phyloP scores from a whole-genome alignment of 371 early-diverging fungal genomes.

The Mucor irregularis region DNA sequence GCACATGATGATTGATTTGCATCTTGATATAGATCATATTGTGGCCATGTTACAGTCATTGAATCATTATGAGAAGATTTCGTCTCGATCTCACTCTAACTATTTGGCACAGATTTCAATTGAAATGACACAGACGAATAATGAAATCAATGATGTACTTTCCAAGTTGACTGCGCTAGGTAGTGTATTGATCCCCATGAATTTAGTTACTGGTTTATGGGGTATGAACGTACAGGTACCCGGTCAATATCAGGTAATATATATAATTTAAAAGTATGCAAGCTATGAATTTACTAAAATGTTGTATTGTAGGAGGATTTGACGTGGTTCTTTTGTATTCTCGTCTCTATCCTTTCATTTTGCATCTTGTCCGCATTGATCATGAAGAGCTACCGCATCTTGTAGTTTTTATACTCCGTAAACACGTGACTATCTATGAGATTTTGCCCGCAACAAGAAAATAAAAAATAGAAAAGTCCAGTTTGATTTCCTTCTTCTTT shows the following conservation, averaged over 20 bases:
- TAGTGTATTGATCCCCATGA: conserved; percentile 89
- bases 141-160: conserved; percentile 86
- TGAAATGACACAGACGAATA: conserved; percentile 92
- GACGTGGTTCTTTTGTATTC: conserved; percentile 69
- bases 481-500: neutral
- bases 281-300: neutral
- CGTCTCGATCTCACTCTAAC: conserved; percentile 90
- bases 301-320: conserved; percentile 38
- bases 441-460: no score
- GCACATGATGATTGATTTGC: no score
- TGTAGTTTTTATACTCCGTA: conserved; percentile 13
- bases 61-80: conserved; percentile 85
- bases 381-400: conserved; percentile 37
- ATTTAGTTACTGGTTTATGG: conserved; percentile 91
- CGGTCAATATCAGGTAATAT: conserved; percentile 56
- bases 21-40: conserved; percentile 84
- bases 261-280: neutral
- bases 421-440: neutral
- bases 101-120: conserved; percentile 95
- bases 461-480: neutral
- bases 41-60: conserved; percentile 91
- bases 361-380: conserved; percentile 37
- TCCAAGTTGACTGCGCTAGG: conserved; percentile 91
- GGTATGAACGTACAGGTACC: conserved; percentile 88
- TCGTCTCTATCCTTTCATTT: conserved; percentile 33